A percentile compares a stretch with the other conserved stretches of the same genome.
phyloP scores from a whole-genome alignment of 208 protist species.

The Trypanosoma lewisi region DNA sequence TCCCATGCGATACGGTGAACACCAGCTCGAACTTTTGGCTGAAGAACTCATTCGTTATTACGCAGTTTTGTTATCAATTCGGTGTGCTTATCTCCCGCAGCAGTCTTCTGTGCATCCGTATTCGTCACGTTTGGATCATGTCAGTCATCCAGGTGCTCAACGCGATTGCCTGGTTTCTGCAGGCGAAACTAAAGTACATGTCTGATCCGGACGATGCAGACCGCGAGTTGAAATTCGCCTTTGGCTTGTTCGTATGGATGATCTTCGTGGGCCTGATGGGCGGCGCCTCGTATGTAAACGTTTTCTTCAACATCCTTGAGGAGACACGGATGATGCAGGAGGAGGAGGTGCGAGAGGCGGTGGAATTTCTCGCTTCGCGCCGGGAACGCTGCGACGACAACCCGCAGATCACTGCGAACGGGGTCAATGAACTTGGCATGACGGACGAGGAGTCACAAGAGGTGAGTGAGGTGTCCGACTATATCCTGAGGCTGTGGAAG shows the following conservation, averaged over 20 bases:
- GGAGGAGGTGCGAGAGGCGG: slow-evolving; percentile 25
- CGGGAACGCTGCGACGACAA: neutral
- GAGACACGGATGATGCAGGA: slow-evolving; percentile 31
- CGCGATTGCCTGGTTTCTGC: slow-evolving; percentile 82
- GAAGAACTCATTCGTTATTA: slow-evolving; percentile 73
- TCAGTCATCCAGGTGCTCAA: slow-evolving; percentile 87
- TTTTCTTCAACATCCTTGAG: slow-evolving; percentile 86
- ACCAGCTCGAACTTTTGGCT: slow-evolving; percentile 56
- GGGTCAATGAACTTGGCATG: slow-evolving; percentile 5
- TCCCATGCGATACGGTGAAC: slow-evolving; percentile 43
- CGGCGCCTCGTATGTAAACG: slow-evolving; percentile 91
- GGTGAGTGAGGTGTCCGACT: slow-evolving; percentile 25
- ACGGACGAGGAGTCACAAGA: slow-evolving; percentile 26
- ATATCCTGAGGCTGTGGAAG: slow-evolving; percentile 40
- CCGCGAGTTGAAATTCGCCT: slow-evolving; percentile 53
- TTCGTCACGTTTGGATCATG: slow-evolving; percentile 77
- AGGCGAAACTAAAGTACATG: slow-evolving; percentile 74
- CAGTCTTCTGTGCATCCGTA: slow-evolving; percentile 74
- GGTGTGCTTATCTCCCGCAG: slow-evolving; percentile 88
- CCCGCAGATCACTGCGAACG: neutral
- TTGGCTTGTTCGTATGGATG: slow-evolving; percentile 84
- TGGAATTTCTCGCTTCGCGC: neutral
- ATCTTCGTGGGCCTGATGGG: slow-evolving; percentile 89
- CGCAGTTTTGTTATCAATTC: slow-evolving; percentile 91
- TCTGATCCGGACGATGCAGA: slow-evolving; percentile 26